Percentiles rank a stretch among this genome's conserved stretches.
Conservation (phyloP, 2,329 filamentous ascomycete species). For the Verticillium nonalfalfae region DNA sequence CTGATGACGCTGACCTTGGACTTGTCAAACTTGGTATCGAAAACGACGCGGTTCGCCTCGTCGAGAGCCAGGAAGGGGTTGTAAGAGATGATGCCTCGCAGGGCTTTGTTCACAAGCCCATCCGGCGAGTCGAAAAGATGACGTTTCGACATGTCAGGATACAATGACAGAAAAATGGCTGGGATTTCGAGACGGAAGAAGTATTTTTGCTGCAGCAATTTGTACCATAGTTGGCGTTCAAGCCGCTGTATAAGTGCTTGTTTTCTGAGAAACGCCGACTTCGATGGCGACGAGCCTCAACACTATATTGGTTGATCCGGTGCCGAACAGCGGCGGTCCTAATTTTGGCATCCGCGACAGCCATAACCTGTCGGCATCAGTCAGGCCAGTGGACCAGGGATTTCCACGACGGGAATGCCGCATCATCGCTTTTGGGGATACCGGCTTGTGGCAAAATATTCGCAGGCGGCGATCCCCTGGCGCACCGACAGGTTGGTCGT, state of each 20-base stretch:
- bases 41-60: constrained; percentile 44
- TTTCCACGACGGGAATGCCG: neutral
- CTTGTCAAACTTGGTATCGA: constrained; percentile 35
- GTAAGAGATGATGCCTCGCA: constrained; percentile 45
- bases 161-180: neutral
- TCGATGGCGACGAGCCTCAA: neutral
- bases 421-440: neutral
- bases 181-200: too few species aligned
- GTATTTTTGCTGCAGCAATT: too few species aligned
- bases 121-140: constrained; percentile 47
- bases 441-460: neutral
- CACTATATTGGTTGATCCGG: neutral
- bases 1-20: constrained; percentile 44
- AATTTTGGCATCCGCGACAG: neutral
- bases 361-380: neutral
- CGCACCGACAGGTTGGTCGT: neutral
- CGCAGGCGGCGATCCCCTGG: neutral
- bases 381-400: neutral
- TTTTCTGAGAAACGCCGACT: neutral
- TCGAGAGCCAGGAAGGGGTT: constrained; percentile 45
- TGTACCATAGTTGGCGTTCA: neutral
- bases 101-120: constrained; percentile 45
- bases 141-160: constrained; percentile 39
- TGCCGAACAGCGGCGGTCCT: neutral
- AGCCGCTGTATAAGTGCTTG: neutral